Conservation (phyloP, 148 eudicot species). For the Selenicereus undatus region DNA sequence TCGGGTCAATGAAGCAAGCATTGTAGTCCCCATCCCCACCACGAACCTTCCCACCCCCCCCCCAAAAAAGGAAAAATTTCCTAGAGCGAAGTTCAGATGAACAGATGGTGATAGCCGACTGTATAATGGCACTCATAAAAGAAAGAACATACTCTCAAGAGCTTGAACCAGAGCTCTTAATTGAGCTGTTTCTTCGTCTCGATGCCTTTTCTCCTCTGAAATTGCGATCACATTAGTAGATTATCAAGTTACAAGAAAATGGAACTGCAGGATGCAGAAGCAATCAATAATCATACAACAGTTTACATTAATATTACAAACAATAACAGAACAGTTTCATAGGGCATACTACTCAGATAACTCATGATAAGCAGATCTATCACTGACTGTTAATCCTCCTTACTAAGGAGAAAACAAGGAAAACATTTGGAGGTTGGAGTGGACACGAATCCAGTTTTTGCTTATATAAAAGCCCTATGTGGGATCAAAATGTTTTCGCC, state of each 20-base stretch:
- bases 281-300: constrained; percentile 6
- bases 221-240: constrained; percentile 26
- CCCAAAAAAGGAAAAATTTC: neutral
- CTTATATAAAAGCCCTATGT: too few species aligned
- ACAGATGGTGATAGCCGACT: neutral
- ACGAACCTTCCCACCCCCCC: neutral
- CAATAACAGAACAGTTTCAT: neutral
- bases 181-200: constrained; percentile 64
- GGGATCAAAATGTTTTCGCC: too few species aligned
- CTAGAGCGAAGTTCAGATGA: neutral
- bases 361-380: neutral
- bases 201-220: constrained; percentile 65
- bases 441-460: too few species aligned
- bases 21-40: neutral
- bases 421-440: too few species aligned
- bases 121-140: constrained; percentile 7
- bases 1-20: neutral
- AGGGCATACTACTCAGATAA: neutral
- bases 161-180: constrained; percentile 75
- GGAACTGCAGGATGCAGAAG: neutral
- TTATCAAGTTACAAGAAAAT: neutral
- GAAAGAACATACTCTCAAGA: constrained; percentile 61
- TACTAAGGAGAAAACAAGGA: too few species aligned
- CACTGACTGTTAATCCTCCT: neutral
- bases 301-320: neutral